These are phyloP conservation scores for Monosporascus sp. DNA, from an alignment of 2,329 filamentous ascomycete species.

Conservation along the genomic window DNA sequence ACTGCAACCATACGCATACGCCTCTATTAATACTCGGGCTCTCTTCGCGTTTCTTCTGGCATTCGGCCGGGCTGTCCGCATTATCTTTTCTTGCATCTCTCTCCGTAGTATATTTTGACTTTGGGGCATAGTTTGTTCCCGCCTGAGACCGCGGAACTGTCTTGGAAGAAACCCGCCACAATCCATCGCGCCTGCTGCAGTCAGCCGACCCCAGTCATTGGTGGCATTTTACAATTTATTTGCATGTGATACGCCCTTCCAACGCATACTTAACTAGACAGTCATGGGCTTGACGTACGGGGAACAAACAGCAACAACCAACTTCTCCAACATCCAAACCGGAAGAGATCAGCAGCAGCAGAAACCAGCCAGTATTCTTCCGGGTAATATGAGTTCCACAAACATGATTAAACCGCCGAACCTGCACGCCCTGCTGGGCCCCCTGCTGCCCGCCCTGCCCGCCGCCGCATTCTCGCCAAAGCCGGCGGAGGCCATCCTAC, in stretches of 20 bases:
- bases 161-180: neutral
- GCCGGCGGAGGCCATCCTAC: slow-evolving; percentile 51
- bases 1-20: neutral
- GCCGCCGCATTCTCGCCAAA: slow-evolving; percentile 52
- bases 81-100: neutral
- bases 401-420: slow-evolving; percentile 36
- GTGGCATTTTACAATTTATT: neutral
- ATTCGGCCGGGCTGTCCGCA: neutral
- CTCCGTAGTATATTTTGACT: neutral
- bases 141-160: neutral
- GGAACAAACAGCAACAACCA: neutral
- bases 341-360: neutral
- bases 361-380: neutral
- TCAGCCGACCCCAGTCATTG: neutral
- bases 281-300: neutral
- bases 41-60: neutral
- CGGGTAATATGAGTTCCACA: neutral
- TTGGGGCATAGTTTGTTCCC: neutral
- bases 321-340: neutral
- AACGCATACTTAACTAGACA: neutral
- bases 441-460: slow-evolving; percentile 55
- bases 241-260: neutral
- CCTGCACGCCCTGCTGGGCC: slow-evolving; percentile 43
- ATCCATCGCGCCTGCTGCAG: neutral
- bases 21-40: too few species aligned